Percentiles rank a stretch among this genome's conserved stretches.
These are phyloP conservation scores for Cocos nucifera DNA, from an alignment of 176 grass and related monocot species.

Conservation along the genomic window DNA sequence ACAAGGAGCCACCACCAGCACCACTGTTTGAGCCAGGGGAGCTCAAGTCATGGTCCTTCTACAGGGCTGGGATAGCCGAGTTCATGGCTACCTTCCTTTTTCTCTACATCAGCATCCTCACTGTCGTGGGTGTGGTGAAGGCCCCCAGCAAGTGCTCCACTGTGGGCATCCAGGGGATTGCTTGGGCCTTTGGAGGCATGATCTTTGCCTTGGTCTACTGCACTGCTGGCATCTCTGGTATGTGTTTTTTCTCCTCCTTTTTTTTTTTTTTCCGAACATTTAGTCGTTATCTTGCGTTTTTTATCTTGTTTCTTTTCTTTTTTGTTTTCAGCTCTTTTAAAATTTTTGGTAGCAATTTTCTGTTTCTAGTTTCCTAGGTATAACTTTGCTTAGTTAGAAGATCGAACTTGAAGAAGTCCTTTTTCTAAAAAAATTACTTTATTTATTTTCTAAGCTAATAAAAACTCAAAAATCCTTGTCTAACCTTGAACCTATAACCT, in stretches of 20 bases:
- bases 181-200: constrained; percentile 89
- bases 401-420: too few species aligned
- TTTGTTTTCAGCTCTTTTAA: constrained; percentile 7
- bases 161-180: constrained; percentile 84
- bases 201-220: constrained; percentile 95
- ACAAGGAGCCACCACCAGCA: constrained; percentile 12
- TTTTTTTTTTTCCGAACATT: constrained; percentile 10
- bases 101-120: constrained; percentile 87
- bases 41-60: constrained; percentile 17
- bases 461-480: too few species aligned
- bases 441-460: too few species aligned
- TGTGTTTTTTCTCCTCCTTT: background rate
- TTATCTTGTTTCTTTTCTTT: constrained; percentile 3
- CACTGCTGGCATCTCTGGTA: constrained; percentile 88
- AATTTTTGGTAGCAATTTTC: background rate
- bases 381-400: too few species aligned
- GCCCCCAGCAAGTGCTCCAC: constrained; percentile 58
- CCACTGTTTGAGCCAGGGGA: constrained; percentile 12
- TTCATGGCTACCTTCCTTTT: constrained; percentile 88
- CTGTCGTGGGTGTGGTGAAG: constrained; percentile 76
- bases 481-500: too few species aligned
- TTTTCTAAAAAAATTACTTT: too few species aligned
- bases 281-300: constrained; percentile 6
- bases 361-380: too few species aligned
- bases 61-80: constrained; percentile 79